phyloP scores from a whole-genome alignment of 2,329 filamentous ascomycete species.

The Fusarium neocosmosporiellum region DNA sequence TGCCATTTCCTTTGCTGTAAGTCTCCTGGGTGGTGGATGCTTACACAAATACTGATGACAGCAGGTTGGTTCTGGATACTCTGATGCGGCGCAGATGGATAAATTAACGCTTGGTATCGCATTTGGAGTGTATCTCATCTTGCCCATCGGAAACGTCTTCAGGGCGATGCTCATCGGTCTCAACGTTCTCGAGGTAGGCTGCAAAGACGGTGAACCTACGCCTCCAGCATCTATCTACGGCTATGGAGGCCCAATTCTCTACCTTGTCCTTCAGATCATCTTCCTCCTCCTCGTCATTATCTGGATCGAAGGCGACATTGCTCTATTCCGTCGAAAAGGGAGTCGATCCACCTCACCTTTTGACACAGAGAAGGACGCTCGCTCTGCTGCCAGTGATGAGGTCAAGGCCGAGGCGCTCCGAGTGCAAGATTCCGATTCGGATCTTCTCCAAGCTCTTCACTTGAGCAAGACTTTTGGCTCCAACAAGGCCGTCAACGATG shows the following conservation, averaged over 20 bases:
- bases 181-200: conserved; percentile 82
- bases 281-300: conserved; percentile 43
- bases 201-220: conserved; percentile 68
- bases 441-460: conserved; percentile 71
- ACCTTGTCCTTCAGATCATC: conserved; percentile 77
- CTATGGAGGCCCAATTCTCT: conserved; percentile 85
- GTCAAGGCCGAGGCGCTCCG: conserved; percentile 22
- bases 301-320: not conserved
- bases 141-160: conserved; percentile 62
- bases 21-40: not conserved
- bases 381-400: not conserved
- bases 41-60: not conserved
- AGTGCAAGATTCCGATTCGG: conserved; percentile 48
- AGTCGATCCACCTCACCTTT: not conserved
- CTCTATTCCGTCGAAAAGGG: not conserved
- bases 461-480: conserved; percentile 75
- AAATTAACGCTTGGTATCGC: conserved; percentile 23
- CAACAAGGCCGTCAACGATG: conserved; percentile 74
- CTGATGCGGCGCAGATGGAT: conserved; percentile 19
- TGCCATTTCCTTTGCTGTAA: conserved; percentile 68
- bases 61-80: conserved; percentile 26
- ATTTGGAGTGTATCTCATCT: conserved; percentile 32
- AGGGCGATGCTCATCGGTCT: conserved; percentile 78
- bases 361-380: not conserved
- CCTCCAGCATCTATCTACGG: conserved; percentile 72